These are phyloP conservation scores for Eucalyptus tenuipes DNA, from an alignment of 345 rosid species.

Conservation along the genomic window DNA sequence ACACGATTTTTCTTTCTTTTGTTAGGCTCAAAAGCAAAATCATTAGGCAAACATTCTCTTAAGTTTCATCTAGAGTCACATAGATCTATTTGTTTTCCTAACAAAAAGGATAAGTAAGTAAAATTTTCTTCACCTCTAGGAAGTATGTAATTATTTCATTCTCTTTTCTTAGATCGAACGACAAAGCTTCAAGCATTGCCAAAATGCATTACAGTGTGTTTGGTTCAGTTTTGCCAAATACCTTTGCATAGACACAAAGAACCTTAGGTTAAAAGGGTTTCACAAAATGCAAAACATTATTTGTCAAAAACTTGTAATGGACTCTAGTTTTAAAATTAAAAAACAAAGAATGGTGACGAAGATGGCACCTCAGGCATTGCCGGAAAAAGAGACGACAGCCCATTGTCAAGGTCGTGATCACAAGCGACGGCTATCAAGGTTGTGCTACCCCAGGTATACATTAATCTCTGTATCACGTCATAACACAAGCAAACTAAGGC, in stretches of 20 bases:
- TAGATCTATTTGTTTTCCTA: not conserved
- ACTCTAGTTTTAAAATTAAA: too few species aligned
- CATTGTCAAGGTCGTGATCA: too few species aligned
- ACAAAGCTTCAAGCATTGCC: not conserved
- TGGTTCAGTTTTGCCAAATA: too few species aligned
- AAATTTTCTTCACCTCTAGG: too few species aligned
- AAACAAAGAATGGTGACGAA: rapidly evolving
- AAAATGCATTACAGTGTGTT: too few species aligned
- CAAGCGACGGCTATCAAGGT: too few species aligned
- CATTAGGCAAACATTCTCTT: not conserved
- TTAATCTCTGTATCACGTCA: rapidly evolving
- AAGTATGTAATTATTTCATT: not conserved
- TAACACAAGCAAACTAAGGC: rapidly evolving
- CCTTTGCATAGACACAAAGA: too few species aligned
- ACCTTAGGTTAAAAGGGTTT: too few species aligned
- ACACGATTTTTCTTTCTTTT: not conserved
- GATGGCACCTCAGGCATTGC: rapidly evolving
- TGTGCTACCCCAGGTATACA: rapidly evolving
- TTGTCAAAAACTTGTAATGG: rapidly evolving
- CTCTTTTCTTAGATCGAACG: not conserved
- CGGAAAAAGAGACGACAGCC: too few species aligned
- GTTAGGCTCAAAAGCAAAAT: not conserved
- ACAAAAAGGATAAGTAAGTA: too few species aligned
- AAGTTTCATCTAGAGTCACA: not conserved
- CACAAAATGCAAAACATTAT: too few species aligned